These are phyloP conservation scores for Nigrospora sphaerica DNA, from an alignment of 2,329 filamentous ascomycete genomes.

Conservation along the genomic window DNA sequence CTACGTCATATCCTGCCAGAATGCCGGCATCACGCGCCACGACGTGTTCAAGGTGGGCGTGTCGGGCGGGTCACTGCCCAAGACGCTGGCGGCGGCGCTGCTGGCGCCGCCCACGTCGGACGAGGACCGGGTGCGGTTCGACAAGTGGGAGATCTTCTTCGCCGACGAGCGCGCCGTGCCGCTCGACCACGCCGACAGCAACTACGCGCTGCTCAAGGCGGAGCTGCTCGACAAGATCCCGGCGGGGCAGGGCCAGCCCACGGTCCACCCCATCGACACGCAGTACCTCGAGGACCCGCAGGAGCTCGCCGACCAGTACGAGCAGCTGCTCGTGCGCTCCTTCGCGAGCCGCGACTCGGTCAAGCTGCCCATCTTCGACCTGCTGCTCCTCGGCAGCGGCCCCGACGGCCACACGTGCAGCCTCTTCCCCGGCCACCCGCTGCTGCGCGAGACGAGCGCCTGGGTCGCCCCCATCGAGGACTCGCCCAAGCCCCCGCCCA, in stretches of 20 bases:
- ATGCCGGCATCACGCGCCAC: conserved; percentile 72
- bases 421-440: conserved; percentile 82
- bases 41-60: conserved; percentile 83
- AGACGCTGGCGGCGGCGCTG: conserved; percentile 78
- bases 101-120: conserved; percentile 46
- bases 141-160: conserved; percentile 97
- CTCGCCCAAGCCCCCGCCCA: conserved; percentile 88
- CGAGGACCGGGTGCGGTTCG: conserved; percentile 65
- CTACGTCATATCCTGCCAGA: conserved; percentile 79
- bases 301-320: conserved; percentile 90
- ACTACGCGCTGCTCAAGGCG: conserved; percentile 80
- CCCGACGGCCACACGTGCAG: conserved; percentile 97
- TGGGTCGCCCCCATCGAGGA: conserved; percentile 92
- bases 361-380: conserved; percentile 89
- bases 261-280: conserved; percentile 71
- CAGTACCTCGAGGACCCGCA: conserved; percentile 66
- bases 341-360: conserved; percentile 93
- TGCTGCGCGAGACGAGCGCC: conserved; percentile 78
- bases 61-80: conserved; percentile 88
- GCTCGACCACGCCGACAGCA: conserved; percentile 87
- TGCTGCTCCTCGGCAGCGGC: conserved; percentile 86
- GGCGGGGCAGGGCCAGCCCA: conserved; percentile 54
- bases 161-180: conserved; percentile 95
- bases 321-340: conserved; percentile 74
- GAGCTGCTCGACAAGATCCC: conserved; percentile 89